Evolutionary conservation across 352 stramenopile species (phyloP).

Genomic region (Thalassiosira tumida): DNA sequence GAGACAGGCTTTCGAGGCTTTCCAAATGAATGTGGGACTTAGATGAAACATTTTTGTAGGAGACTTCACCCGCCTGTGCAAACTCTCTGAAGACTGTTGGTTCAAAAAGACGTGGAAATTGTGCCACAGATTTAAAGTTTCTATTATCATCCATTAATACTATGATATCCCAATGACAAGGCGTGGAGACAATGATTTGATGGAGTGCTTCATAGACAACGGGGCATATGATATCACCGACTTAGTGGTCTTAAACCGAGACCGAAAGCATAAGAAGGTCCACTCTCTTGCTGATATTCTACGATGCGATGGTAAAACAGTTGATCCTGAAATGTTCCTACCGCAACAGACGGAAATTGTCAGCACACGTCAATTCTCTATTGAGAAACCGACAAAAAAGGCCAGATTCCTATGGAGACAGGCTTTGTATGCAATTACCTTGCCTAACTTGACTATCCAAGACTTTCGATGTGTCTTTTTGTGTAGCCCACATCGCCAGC

Average conservation of each 20-base stretch:
- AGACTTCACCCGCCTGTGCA: neutral
- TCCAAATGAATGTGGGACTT: neutral
- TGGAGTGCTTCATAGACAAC: neutral
- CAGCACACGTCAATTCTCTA: too few species aligned
- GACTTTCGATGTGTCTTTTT: too few species aligned
- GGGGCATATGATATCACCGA: neutral
- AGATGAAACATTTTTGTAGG: neutral
- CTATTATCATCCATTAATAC: neutral
- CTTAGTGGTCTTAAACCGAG: neutral
- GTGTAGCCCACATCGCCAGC: too few species aligned
- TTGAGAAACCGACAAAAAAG: too few species aligned
- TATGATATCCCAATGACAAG: neutral
- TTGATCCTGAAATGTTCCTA: too few species aligned
- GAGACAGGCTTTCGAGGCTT: neutral
- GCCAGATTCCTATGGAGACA: too few species aligned
- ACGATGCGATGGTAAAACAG: neutral
- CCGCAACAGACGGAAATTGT: too few species aligned
- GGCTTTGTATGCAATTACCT: too few species aligned
- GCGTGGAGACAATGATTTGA: neutral
- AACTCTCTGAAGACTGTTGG: neutral
- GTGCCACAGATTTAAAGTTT: neutral
- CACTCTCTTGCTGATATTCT: neutral
- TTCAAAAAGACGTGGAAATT: slow-evolving; percentile 21
- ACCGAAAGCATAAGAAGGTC: neutral
- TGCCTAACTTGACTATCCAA: too few species aligned